Evolutionary conservation across 2,329 filamentous ascomycete species (phyloP), one percentile per base, ranked within the genome.

Genomic region (Aspergillus arachidicola): DNA sequence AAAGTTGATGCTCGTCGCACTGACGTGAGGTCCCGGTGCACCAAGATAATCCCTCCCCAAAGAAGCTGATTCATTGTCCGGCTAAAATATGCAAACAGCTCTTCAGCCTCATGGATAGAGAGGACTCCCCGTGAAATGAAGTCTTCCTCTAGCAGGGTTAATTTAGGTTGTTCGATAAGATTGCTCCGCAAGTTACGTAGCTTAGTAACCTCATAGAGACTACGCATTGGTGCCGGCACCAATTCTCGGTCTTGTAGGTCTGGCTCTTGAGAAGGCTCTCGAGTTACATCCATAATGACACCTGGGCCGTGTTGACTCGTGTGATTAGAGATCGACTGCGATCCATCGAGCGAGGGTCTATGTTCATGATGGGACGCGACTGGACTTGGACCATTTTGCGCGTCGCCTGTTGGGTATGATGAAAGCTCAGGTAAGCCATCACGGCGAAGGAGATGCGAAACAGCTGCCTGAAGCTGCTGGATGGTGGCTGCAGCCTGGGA

Each of bases 1-100:
- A 87, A 76, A 0, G 84, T 81, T 2, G 86, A 88, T 19, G 81
- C 81, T 21, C 83, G 82, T 19, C 87, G 82, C 11, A 88, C 77
- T 7, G 81, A 83, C 0, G 81, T 81, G 1, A 87, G 73, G 6
- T 82, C 81, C 51, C 77, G 76, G 64, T 85, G 84, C 7, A 82
- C 81, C 21, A 84, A 77, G 21, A 83, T 81, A 28, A 84, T 83
- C 3, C 80, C 79, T 61, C 84, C 83, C 81, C 82, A 86, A 62
- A 85, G 77, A 59, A 83, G 79, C 57, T 81, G 78, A 65, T 85
- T 84, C 61, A 86, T 80, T 0, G 80, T 81, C 54, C 82, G 78
- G 53, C 80, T 81, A 66, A 85, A 86, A 12, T 85, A 76, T 3
- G 77, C 72, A 66, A 85, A 86, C 0, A 86, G 72, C 51, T 84